Evolutionary conservation across 2,329 filamentous ascomycete genomes (phyloP).

Genomic region (Colletotrichum destructivum): DNA sequence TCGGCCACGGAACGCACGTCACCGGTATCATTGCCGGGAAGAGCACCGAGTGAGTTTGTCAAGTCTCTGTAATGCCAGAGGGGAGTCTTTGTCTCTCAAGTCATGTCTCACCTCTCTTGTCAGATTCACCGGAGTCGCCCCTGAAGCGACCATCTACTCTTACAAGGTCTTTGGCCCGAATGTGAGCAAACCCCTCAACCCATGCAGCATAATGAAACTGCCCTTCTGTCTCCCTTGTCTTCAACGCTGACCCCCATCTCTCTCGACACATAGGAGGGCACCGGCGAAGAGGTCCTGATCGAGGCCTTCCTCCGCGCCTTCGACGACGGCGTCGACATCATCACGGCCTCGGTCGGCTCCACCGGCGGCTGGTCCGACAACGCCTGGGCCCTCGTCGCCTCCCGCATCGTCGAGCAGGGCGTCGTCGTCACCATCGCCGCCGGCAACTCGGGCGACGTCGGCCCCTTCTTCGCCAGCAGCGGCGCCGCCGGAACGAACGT

Average conservation of each 20-base stretch:
- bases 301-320: slow-evolving; percentile 41
- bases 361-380: slow-evolving; percentile 53
- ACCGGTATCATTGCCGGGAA: slow-evolving; percentile 42
- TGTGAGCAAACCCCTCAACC: neutral
- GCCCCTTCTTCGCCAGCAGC: slow-evolving; percentile 46
- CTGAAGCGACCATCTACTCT: slow-evolving; percentile 35
- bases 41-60: slow-evolving; percentile 1
- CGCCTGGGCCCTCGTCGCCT: slow-evolving; percentile 59
- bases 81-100: no score
- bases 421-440: slow-evolving; percentile 46
- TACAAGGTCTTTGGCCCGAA: slow-evolving; percentile 41
- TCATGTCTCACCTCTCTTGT: neutral
- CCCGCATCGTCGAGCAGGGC: slow-evolving; percentile 55
- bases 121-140: slow-evolving; percentile 37
- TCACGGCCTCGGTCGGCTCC: slow-evolving; percentile 37
- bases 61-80: no score
- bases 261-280: slow-evolving; percentile 2
- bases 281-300: slow-evolving; percentile 38
- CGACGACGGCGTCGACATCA: slow-evolving; percentile 41
- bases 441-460: slow-evolving; percentile 40
- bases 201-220: no score
- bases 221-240: no score
- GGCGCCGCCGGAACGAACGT: slow-evolving; percentile 48
- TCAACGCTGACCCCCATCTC: neutral
- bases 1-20: slow-evolving; percentile 56